A percentile compares a stretch with the other conserved stretches of the same genome.
phyloP scores from a whole-genome alignment of 192 early-diverging fungal genomes.

The Gonapodya sp. region DNA sequence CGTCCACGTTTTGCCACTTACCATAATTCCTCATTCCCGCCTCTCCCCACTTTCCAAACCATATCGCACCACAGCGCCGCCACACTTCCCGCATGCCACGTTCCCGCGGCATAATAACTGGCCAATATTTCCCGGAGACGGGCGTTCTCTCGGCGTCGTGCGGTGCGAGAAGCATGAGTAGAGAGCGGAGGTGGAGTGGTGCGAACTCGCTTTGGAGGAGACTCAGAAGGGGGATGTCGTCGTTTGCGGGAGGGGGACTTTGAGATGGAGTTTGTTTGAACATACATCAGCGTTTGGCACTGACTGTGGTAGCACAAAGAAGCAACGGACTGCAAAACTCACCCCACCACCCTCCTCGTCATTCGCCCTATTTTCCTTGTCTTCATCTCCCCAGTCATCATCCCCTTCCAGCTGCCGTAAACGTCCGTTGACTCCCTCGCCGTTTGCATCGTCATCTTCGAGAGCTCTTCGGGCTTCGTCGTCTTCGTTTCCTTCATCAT shows the following conservation, averaged over 20 bases:
- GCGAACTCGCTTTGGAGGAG: background rate
- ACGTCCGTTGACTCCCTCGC: background rate
- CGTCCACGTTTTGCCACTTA: background rate
- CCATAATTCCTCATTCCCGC: background rate
- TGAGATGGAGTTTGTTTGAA: background rate
- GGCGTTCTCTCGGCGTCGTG: background rate
- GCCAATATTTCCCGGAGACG: background rate
- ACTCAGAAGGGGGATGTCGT: background rate
- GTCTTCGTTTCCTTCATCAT: background rate
- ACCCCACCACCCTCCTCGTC: background rate
- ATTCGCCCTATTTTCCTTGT: background rate
- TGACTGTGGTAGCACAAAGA: too few species aligned
- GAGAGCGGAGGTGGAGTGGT: background rate
- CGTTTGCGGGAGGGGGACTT: background rate
- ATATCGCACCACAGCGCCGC: background rate
- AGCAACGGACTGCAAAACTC: background rate
- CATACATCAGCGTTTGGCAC: background rate
- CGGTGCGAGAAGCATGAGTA: background rate
- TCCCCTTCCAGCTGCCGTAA: background rate
- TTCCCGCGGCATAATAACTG: background rate
- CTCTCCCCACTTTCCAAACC: background rate
- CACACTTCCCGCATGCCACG: background rate
- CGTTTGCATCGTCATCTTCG: background rate
- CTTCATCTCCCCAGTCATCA: background rate
- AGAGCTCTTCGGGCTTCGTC: background rate